Base-by-base conservation (phyloP, 2,329 filamentous ascomycete species). In the Aspergillus brasiliensis region DNA sequence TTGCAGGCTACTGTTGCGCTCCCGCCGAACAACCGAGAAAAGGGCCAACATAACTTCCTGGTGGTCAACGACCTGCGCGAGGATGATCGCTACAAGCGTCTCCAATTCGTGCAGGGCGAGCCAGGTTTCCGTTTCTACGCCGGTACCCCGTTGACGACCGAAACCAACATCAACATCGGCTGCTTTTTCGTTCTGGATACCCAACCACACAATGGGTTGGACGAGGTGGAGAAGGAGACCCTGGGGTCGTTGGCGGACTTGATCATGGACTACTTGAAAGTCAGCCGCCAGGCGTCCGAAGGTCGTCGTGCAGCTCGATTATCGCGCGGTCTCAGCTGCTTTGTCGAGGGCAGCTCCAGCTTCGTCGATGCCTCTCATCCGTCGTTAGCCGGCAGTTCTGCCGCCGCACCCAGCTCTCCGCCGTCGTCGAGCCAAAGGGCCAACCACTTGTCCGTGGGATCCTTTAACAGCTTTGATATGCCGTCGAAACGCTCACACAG, bases 111-210 rank as follows among this genome's bases (percentile, higher is more conserved):
- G 1, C 62, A 67, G 3, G 68, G 62, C 0, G 62, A 71, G 1
- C 75, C 76, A 0, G 62, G 72, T 31, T 72, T 79, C 28, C 73
- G 75, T 48, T 86, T 86, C 67, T 85, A 86, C 60, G 84, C 83
- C 5, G 83, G 83, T 17, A 86, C 88, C 0, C 87, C 87, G 0
- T 84, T 90, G 56, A 81, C 82, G 25, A 86, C 84, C 3, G 81
- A 81, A 0, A 82, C 80, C 37, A 81, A 83, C 27, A 82, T 84
- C 65, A 81, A 82, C 49, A 85, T 90, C 57, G 88, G 88, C 8
- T 82, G 81, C 10, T 86, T 87, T 60, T 83, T 83, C 55, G 81
- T 89, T 2, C 75, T 87, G 3, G 86, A 89, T 64, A 81, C 84
- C 46, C 77, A 78, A n/a, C 81, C 84, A 0, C 82, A 84, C 5